Conservation (phyloP, 73 alveolate species). For the Paramecium primaurelia region DNA sequence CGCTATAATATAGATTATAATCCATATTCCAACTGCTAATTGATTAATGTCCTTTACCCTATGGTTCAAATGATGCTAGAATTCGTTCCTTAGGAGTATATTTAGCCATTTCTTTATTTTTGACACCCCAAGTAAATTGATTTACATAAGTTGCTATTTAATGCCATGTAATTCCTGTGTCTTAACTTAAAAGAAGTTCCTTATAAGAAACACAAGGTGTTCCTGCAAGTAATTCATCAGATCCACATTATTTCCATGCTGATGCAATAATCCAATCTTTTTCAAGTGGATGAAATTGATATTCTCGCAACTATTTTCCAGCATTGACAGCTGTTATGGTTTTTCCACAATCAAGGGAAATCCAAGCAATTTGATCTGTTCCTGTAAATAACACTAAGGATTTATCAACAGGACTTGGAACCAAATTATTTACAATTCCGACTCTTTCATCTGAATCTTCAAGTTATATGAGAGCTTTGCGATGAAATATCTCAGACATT, state of each 20-base stretch:
- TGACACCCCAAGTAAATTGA: slow-evolving; percentile 90
- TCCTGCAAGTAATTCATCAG: not conserved
- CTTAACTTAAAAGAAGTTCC: slow-evolving; percentile 71
- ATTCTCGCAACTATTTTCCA: slow-evolving; percentile 77
- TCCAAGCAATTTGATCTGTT: slow-evolving; percentile 75
- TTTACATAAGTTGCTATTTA: slow-evolving; percentile 76
- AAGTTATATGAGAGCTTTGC: slow-evolving; percentile 47
- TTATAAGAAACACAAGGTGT: slow-evolving; percentile 58
- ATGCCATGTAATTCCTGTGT: slow-evolving; percentile 76
- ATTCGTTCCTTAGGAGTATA: slow-evolving; percentile 66
- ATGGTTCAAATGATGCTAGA: slow-evolving; percentile 64
- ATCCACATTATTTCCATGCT: slow-evolving; percentile 77
- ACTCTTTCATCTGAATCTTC: slow-evolving; percentile 60
- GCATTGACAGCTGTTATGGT: slow-evolving; percentile 71
- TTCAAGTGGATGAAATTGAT: slow-evolving; percentile 83
- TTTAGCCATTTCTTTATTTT: slow-evolving; percentile 61
- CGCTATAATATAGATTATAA: slow-evolving; percentile 71
- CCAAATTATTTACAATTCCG: slow-evolving; percentile 65
- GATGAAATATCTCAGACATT: slow-evolving; percentile 47
- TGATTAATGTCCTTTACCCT: slow-evolving; percentile 66
- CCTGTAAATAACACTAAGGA: slow-evolving; percentile 74
- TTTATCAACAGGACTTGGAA: slow-evolving; percentile 73
- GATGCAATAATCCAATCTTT: slow-evolving; percentile 85
- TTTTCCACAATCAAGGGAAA: slow-evolving; percentile 82
- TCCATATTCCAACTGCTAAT: slow-evolving; percentile 65